phyloP scores from a whole-genome alignment of 2,329 filamentous ascomycete genomes.

The Shiraia bambusicola region DNA sequence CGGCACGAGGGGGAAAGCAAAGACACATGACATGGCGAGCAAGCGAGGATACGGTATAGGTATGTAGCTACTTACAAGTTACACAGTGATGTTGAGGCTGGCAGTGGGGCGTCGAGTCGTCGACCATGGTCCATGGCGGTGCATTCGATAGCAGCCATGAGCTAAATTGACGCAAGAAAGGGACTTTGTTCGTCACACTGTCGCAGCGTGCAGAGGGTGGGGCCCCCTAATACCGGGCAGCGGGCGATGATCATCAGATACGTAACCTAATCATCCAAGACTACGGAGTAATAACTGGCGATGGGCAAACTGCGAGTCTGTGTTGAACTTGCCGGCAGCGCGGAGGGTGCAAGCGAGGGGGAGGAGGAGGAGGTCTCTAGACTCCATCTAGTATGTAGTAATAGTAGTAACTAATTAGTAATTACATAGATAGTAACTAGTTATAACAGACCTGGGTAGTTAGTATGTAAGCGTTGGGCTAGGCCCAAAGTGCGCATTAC shows the following conservation, averaged over 20 bases:
- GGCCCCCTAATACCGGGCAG: not conserved
- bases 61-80: not conserved
- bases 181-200: not conserved
- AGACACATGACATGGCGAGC: not conserved
- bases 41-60: no score
- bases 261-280: no score
- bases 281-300: no score
- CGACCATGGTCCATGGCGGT: conserved; percentile 2
- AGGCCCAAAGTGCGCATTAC: conserved; percentile 10
- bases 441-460: no score
- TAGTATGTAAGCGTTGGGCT: conserved; percentile 8
- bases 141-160: not conserved
- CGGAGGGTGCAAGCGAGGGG: conserved; percentile 17
- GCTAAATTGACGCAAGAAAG: conserved; percentile 9
- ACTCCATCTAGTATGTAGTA: no score
- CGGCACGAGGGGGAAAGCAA: no score
- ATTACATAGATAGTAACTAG: no score
- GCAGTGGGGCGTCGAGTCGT: not conserved
- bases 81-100: not conserved
- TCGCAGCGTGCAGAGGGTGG: not conserved
- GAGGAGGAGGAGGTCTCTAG: no score
- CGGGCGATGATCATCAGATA: not conserved
- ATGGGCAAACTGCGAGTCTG: conserved; percentile 19
- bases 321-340: conserved; percentile 13
- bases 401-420: no score